Base-by-base conservation (phyloP, 116 monocot species). In the Phalaenopsis hybrid region DNA sequence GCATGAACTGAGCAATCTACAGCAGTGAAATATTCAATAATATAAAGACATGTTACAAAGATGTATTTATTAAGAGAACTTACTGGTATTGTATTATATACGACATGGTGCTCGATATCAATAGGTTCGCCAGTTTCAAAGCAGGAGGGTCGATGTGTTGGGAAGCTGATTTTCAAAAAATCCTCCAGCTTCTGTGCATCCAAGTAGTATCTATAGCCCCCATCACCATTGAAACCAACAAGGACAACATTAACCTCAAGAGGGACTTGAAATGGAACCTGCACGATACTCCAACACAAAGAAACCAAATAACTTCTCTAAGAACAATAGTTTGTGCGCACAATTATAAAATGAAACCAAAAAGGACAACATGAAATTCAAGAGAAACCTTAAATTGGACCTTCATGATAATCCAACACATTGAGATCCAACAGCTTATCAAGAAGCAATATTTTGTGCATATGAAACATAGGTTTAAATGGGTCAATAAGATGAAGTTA, bases 231-330 rank as follows among this genome's bases (percentile, higher is more conserved):
- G 34, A 96, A 91, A 79, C 96, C 96, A 69, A 96, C 80, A 16
- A 96, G 89, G 51, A 96, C 94, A 73, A 94, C 76, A 79, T 94
- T 96, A 9, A 92, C 90, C 89, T 96, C 96, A 48, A 96, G 94
- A 23, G 96, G 96, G 33, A 94, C 96, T 85, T 97, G 94, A 86
- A 97, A 97, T 50, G 96, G 96, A 23, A 96, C 96, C 96, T 96
- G 85, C 82, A 88, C 9, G 20, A 76, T 44, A 79, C 65, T 41
- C 28, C 11, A 57, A 68, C n/a, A 41, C 33, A 44, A 45, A 28
- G 1, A 46, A 7, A 46, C 46, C 7, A 0, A 17, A n/a, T 13
- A 75, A 75, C 4, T 73, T 75, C 18, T 75, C 46, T 46, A 45
- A 6, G 75, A 75, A 46, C 17, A 45, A 41, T 34, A 73, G 45